These are phyloP conservation scores for Bruguiera hainesii DNA, from an alignment of 441 rosid genomes.

Conservation along the genomic window DNA sequence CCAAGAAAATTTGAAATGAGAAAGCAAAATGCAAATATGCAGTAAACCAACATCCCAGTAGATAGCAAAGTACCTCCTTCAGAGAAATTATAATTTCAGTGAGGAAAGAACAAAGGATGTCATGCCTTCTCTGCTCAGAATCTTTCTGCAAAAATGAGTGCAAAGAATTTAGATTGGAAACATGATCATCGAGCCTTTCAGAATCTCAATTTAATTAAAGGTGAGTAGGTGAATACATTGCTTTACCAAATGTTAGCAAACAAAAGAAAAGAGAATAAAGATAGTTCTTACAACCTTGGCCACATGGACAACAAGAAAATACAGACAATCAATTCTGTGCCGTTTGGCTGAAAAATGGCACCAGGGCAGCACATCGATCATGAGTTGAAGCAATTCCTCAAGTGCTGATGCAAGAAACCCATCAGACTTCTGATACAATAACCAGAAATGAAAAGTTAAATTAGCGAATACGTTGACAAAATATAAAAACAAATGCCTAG, in stretches of 20 bases:
- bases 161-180: not conserved
- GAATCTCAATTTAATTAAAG: not conserved
- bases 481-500: not conserved
- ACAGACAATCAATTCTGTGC: constrained; percentile 87
- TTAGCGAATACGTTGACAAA: not conserved
- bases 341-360: constrained; percentile 94
- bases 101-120: constrained; percentile 62
- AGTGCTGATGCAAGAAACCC: constrained; percentile 52
- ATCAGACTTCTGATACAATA: constrained; percentile 47
- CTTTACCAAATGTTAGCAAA: not conserved
- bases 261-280: not conserved
- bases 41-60: constrained; percentile 8
- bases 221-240: not conserved
- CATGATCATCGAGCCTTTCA: not conserved
- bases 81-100: constrained; percentile 84
- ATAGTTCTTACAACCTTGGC: constrained; percentile 46
- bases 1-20: not conserved
- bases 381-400: constrained; percentile 60
- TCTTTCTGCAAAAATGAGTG: constrained; percentile 43
- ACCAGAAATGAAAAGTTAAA: constrained; percentile 9
- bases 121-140: constrained; percentile 51
- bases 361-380: constrained; percentile 61
- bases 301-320: constrained; percentile 61
- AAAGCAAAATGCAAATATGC: not conserved
- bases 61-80: constrained; percentile 67